A percentile compares a stretch with the other conserved stretches of the same genome.
These are phyloP conservation scores for Nicotiana noctiflora DNA, from an alignment of 257 asterid species.

Conservation along the genomic window DNA sequence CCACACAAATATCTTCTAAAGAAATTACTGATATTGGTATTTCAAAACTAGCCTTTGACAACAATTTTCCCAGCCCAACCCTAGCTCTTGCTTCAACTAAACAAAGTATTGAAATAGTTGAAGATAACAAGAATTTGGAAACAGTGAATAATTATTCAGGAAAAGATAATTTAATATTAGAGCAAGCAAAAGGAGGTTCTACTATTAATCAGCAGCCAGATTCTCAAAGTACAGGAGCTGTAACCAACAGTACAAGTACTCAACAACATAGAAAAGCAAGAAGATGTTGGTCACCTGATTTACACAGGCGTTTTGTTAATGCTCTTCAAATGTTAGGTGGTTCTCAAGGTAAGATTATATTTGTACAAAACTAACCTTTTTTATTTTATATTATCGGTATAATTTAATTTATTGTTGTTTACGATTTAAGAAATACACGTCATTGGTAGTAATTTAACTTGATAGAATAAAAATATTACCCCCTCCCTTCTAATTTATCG, in stretches of 20 bases:
- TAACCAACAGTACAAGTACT: not conserved
- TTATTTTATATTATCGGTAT: too few relatives aligned
- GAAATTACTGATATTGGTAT: slow-evolving; percentile 23
- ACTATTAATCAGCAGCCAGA: slow-evolving; percentile 5
- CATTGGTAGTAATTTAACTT: too few relatives aligned
- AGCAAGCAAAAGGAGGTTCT: slow-evolving; percentile 15
- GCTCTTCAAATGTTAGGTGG: slow-evolving; percentile 99
- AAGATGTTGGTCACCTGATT: slow-evolving; percentile 97
- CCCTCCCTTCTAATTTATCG: too few relatives aligned
- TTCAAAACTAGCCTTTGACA: slow-evolving; percentile 38
- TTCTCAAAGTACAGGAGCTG: slow-evolving; percentile 17
- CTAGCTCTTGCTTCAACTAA: slow-evolving; percentile 64
- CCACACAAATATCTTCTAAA: slow-evolving; percentile 20
- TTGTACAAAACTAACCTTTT: not conserved
- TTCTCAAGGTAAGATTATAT: slow-evolving; percentile 65
- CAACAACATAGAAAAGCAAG: slow-evolving; percentile 86
- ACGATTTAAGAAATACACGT: too few relatives aligned
- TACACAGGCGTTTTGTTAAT: slow-evolving; percentile 85
- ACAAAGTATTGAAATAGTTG: slow-evolving; percentile 34
- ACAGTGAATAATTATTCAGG: slow-evolving; percentile 8
- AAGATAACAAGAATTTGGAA: slow-evolving; percentile 30
- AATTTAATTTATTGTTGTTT: too few relatives aligned
- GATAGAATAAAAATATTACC: too few relatives aligned
- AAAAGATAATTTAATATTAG: slow-evolving; percentile 27
- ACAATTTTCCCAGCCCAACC: slow-evolving; percentile 16